Percentiles rank a stretch among this genome's conserved stretches.
Evolutionary conservation across 495 filamentous ascomycete genomes (phyloP).

Genomic region (Podospora anserina): DNA sequence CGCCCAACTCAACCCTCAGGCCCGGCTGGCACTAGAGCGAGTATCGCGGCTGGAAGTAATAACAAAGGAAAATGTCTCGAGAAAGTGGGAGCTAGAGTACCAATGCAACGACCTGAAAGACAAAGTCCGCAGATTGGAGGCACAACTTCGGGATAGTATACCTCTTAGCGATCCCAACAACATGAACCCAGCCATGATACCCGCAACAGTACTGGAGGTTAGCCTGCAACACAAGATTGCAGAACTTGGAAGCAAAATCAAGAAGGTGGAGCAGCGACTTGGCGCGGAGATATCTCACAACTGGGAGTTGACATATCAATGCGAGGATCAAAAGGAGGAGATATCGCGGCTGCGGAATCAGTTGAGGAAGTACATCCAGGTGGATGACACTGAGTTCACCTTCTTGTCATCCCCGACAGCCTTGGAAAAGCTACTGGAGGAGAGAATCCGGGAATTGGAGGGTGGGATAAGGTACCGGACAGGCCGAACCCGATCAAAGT

Average conservation of each 20-base stretch:
- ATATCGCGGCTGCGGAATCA: neutral
- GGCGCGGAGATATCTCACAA: neutral
- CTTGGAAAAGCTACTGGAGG: neutral
- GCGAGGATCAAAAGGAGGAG: neutral
- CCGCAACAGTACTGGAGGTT: neutral
- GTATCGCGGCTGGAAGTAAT: neutral
- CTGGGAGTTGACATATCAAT: neutral
- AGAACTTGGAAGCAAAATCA: neutral
- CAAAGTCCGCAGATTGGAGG: neutral
- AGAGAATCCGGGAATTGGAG: neutral
- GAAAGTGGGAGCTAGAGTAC: constrained; percentile 5
- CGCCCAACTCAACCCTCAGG: neutral
- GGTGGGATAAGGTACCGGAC: neutral
- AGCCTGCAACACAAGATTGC: neutral
- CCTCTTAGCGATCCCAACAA: neutral
- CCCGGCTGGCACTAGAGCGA: neutral
- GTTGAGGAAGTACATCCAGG: neutral
- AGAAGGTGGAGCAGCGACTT: neutral
- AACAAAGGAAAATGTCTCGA: neutral
- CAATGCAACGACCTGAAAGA: neutral
- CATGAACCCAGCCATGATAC: neutral
- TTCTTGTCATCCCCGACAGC: neutral
- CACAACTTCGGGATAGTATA: neutral
- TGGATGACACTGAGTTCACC: neutral
- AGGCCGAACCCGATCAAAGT: neutral